Conservation (phyloP, 805 yeast genomes). For the Jamesozyma rosinii region DNA sequence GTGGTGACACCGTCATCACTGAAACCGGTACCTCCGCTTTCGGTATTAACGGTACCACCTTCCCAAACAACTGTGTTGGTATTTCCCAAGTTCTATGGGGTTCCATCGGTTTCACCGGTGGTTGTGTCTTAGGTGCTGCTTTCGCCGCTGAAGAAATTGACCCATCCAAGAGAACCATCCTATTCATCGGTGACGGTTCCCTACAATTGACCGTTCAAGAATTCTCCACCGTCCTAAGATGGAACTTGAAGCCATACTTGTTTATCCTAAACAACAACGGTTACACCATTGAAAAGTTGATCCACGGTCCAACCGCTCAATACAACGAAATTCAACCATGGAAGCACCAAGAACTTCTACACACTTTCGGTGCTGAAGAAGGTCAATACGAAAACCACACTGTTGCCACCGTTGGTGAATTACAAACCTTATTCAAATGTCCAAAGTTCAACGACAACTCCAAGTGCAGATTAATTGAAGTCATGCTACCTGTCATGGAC, state of each 20-base stretch:
- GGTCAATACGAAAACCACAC: constrained; percentile 22
- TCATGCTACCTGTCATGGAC: constrained; percentile 58
- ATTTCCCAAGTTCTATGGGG: constrained; percentile 63
- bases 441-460: constrained; percentile 41
- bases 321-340: constrained; percentile 54
- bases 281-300: constrained; percentile 57
- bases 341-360: constrained; percentile 37
- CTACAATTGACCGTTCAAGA: constrained; percentile 58
- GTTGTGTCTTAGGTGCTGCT: constrained; percentile 53
- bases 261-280: constrained; percentile 56
- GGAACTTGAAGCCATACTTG: constrained; percentile 50
- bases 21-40: constrained; percentile 63
- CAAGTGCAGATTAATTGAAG: constrained; percentile 55
- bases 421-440: constrained; percentile 40
- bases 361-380: constrained; percentile 11
- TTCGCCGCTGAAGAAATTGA: constrained; percentile 50
- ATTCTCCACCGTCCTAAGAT: constrained; percentile 50
- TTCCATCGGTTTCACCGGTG: constrained; percentile 53
- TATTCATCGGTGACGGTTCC: constrained; percentile 61
- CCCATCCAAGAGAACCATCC: constrained; percentile 43
- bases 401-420: constrained; percentile 47
- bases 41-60: constrained; percentile 49
- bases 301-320: constrained; percentile 48
- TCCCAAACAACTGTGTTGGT: constrained; percentile 46
- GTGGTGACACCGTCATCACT: constrained; percentile 50